These are phyloP conservation scores for Bipolaris oryzae DNA, from an alignment of 2,329 filamentous ascomycete species.

Conservation along the genomic window DNA sequence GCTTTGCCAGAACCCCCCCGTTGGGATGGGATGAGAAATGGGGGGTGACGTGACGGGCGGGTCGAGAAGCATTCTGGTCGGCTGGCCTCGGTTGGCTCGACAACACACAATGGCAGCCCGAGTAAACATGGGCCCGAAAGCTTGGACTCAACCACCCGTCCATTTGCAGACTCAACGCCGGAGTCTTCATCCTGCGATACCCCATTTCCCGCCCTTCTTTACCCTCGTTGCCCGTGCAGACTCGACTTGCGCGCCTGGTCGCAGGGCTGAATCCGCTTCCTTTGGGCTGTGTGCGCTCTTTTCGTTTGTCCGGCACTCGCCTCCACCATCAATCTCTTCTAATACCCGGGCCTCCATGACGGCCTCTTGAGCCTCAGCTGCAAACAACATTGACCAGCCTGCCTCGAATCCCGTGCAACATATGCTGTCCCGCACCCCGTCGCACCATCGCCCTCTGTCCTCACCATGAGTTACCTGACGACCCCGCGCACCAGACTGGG, in stretches of 20 bases:
- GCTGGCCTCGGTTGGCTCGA: constrained; percentile 16
- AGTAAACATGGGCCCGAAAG: constrained; percentile 18
- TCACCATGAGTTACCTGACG: constrained; percentile 47
- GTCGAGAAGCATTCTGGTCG: constrained; percentile 19
- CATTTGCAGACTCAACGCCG: constrained; percentile 37
- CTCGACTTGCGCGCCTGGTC: constrained; percentile 27
- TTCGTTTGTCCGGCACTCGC: constrained; percentile 35
- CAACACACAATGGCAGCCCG: constrained; percentile 13
- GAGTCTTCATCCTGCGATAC: constrained; percentile 26
- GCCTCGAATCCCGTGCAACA: constrained; percentile 30
- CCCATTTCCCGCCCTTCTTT: constrained; percentile 35
- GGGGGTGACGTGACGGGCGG: background rate
- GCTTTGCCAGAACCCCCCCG: background rate
- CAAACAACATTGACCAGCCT: constrained; percentile 7
- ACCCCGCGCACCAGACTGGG: constrained; percentile 48
- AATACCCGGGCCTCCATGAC: constrained; percentile 37
- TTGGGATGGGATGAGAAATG: background rate
- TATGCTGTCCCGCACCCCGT: constrained; percentile 31
- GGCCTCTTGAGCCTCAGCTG: constrained; percentile 31
- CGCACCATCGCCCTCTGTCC: constrained; percentile 22
- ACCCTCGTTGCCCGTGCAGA: constrained; percentile 28
- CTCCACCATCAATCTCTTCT: constrained; percentile 16
- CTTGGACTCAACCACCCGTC: constrained; percentile 23
- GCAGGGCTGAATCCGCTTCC: constrained; percentile 25
- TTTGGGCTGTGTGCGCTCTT: constrained; percentile 17